Evolutionary conservation across 116 monocot genomes (phyloP).

Genomic region (Papilionanthe hybrid): DNA sequence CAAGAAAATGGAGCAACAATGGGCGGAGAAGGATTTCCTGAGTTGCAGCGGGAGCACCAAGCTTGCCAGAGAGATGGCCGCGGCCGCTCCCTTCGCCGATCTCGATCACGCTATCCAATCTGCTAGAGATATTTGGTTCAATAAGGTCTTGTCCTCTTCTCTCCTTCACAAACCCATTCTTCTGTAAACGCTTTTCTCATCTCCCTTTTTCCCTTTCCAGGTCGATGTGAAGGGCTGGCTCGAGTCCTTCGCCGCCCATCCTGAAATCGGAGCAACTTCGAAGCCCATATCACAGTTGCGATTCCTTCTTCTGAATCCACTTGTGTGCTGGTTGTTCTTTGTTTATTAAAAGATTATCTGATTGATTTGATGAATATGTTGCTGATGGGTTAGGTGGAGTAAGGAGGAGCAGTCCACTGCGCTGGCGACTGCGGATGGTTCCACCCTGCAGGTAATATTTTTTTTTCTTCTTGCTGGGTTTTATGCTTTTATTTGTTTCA

Average conservation of each 20-base stretch:
- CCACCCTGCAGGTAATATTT: slow-evolving; percentile 38
- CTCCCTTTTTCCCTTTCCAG: slow-evolving; percentile 13
- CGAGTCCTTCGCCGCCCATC: slow-evolving; percentile 78
- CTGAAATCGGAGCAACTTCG: slow-evolving; percentile 65
- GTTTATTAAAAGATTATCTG: background rate
- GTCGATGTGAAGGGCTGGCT: slow-evolving; percentile 90
- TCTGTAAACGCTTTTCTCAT: background rate
- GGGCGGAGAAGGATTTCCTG: slow-evolving; percentile 45
- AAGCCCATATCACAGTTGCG: slow-evolving; percentile 54
- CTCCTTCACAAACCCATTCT: background rate
- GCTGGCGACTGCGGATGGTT: slow-evolving; percentile 52
- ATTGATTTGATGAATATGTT: slow-evolving; percentile 7
- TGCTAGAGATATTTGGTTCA: slow-evolving; percentile 70
- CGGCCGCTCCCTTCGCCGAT: slow-evolving; percentile 58
- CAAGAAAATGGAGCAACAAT: slow-evolving; percentile 14
- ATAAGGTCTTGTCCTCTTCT: slow-evolving; percentile 29
- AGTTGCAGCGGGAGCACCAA: slow-evolving; percentile 58
- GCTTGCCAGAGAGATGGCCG: slow-evolving; percentile 58
- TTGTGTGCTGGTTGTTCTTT: background rate
- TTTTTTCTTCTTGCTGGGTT: background rate
- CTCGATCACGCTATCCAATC: slow-evolving; percentile 54
- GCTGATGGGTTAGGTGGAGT: slow-evolving; percentile 50
- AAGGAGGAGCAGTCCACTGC: slow-evolving; percentile 89
- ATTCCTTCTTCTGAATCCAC: background rate
- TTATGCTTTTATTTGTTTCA: background rate